Base-by-base conservation (phyloP, 306 rosid species). In the Dalbergia oliveri region DNA sequence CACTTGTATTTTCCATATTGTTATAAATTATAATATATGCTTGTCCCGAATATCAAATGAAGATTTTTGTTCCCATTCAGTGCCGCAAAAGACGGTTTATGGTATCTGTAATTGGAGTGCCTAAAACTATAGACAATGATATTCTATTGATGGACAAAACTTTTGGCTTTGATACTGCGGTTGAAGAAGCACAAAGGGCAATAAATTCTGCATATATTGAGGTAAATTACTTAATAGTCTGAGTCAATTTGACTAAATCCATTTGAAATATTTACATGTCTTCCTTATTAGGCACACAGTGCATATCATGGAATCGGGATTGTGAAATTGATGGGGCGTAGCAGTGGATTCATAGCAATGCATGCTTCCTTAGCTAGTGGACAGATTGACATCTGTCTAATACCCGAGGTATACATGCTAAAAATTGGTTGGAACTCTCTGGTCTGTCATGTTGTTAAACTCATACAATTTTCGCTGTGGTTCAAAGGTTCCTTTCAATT, bases 341-440 rank as follows among this genome's bases (percentile, higher is more conserved):
- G 95, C 92, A 95, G 99, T 56, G 99, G 99, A 80, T 95, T 84
- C 84, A 95, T 95, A 61, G 98, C 99, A 63, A 95, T 95, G 99
- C 99, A 95, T 68, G 94, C 97, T 76, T 86, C 99, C 72, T 82
- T 95, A 69, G 90, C 99, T 12, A 95, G 99, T 80, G 99, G 99
- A 80, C 99, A 95, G 90, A 79, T 95, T 53, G 99, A 95, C 82
- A 84, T 95, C 75, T 93, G 99, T 74, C 86, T 95, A 84, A 87
- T 95, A 83, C 99, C 99, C 21, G 99, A 95, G 98, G 98, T 95
- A 86, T 77, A 68, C 75, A 72, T 61, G 41, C 53, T 54, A 45
- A 37, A 74, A 39, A 8, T 72, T 70, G 57, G 56, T 62, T 21
- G 18, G 64, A 75, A 33, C 47, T 63, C 47, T 62, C 59, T 77